Evolutionary conservation across 1,284 basidiomycete genomes (phyloP), one percentile per base, ranked within the genome.

Genomic region (Ceratobasidium sp.): DNA sequence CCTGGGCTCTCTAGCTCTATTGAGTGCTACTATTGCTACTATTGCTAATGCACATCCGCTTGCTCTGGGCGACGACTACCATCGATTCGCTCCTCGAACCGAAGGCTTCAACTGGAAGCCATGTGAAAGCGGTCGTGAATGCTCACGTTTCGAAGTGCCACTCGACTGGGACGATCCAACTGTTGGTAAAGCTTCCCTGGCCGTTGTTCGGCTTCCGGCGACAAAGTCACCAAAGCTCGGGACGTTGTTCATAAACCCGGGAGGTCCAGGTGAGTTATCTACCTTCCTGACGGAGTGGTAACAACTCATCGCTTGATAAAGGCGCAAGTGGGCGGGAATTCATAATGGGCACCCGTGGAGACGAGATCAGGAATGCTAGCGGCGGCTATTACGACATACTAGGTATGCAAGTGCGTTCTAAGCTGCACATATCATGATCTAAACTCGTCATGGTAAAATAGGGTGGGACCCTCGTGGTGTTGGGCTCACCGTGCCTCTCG

Each of bases 391-490:
- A 69, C 20, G 54, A 69, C 27, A 43, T 69, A 15, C 38, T 56
- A 38, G 58, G 55, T 34, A 47, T n/a, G 7, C n/a, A 60, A 17
- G 27, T 3, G 40, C 17, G 15, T 31, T 12, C n/a, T n/a, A n/a
- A 15, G 22, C 13, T 7, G 1, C 7, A 32, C 6, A 4, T 27
- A 13, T 1, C 17, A 8, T 22, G 12, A 32, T 8, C n/a, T 54
- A 15, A 40, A 6, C 29, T 12, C 1, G 29, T 12, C 31, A 31
- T 5, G 27, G 20, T 7, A 17, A 0, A n/a, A 12, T 20, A 68
- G 64, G 64, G 12, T 69, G 67, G 67, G 67, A 69, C 38, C 67
- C 67, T 45, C 67, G 67, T 17, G 67, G n/a, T n/a, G n/a, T n/a
- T n/a, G n/a, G n/a, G n/a, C n/a, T n/a, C n/a, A n/a, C n/a, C n/a